Conservation (phyloP, 805 yeast species). For the Blastobotrys parvus region DNA sequence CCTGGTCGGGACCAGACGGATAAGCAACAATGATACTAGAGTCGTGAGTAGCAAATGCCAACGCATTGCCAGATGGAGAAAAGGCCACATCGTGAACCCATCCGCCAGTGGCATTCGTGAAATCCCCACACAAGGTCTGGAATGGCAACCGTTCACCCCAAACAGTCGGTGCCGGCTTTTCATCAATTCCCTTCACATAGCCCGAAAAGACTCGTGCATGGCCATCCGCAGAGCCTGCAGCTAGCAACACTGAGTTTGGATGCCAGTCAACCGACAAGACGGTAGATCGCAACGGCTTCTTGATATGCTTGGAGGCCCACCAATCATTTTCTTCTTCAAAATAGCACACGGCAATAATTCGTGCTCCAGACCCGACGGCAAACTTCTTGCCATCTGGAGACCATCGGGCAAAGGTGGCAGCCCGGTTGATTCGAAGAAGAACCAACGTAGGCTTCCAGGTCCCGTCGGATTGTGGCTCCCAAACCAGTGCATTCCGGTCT, state of each 20-base stretch:
- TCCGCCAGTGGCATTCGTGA: conserved; percentile 59
- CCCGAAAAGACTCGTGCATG: conserved; percentile 86
- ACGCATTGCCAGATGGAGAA: conserved; percentile 66
- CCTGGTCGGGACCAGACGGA: conserved; percentile 57
- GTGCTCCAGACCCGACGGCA: conserved; percentile 94
- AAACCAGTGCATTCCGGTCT: conserved; percentile 94
- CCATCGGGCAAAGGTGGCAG: conserved; percentile 94
- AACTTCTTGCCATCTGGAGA: conserved; percentile 91
- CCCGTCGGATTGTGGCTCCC: conserved; percentile 67
- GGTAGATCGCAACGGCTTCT: conserved; percentile 88
- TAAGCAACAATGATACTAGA: conserved; percentile 74
- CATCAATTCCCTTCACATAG: conserved; percentile 79
- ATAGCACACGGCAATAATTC: conserved; percentile 91
- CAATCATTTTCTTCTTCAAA: conserved; percentile 94
- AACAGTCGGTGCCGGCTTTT: conserved; percentile 66
- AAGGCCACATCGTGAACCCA: conserved; percentile 92
- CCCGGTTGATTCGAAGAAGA: conserved; percentile 82
- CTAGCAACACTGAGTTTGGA: conserved; percentile 79
- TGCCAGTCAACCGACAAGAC: conserved; percentile 85
- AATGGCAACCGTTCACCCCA: conserved; percentile 98
- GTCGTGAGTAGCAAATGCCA: conserved; percentile 83
- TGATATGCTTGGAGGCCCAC: conserved; percentile 99
- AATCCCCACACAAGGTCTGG: conserved; percentile 82
- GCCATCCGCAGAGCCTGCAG: conserved; percentile 90
- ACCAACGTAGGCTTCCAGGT: conserved; percentile 83